These are phyloP conservation scores for Nepenthes gracilis DNA, from an alignment of 148 eudicot species.

Conservation along the genomic window DNA sequence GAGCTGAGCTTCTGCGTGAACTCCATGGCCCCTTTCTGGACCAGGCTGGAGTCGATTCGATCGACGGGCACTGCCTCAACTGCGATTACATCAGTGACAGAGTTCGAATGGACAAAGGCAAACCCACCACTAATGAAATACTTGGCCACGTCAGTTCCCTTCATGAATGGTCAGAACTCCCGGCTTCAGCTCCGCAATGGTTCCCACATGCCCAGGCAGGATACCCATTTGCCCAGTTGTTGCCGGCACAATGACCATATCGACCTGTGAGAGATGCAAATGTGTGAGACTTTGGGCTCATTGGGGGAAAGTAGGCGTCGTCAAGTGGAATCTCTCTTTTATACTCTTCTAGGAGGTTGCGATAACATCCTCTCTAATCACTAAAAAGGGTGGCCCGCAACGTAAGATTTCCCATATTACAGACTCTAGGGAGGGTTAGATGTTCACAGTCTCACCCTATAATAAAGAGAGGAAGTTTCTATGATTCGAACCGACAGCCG, in stretches of 20 bases:
- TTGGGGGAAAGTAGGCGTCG: too few species aligned
- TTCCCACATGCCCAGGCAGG: slow-evolving; percentile 65
- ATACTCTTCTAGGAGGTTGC: too few species aligned
- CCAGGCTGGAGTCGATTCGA: slow-evolving; percentile 55
- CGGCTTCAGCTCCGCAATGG: slow-evolving; percentile 69
- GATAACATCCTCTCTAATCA: too few species aligned
- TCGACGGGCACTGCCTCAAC: slow-evolving; percentile 74
- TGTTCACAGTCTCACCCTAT: too few species aligned
- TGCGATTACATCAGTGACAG: slow-evolving; percentile 67
- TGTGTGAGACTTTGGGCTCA: background rate
- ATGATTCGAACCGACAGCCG: too few species aligned
- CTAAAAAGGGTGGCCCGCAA: too few species aligned
- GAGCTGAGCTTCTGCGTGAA: slow-evolving; percentile 77
- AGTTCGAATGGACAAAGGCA: slow-evolving; percentile 67
- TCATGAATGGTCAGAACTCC: slow-evolving; percentile 70
- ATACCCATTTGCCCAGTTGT: slow-evolving; percentile 82
- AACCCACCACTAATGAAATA: slow-evolving; percentile 78
- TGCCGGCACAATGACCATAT: slow-evolving; percentile 71
- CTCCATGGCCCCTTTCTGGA: slow-evolving; percentile 69
- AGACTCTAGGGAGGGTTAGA: too few species aligned
- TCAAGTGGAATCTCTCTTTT: too few species aligned
- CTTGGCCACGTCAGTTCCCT: slow-evolving; percentile 45
- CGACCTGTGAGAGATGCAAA: slow-evolving; percentile 34
- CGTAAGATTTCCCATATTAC: too few species aligned
- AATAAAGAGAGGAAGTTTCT: too few species aligned